Evolutionary conservation across 169 alveolate species (phyloP), one percentile per base, ranked within the genome.

Genomic region (Amoebophrya sp.): DNA sequence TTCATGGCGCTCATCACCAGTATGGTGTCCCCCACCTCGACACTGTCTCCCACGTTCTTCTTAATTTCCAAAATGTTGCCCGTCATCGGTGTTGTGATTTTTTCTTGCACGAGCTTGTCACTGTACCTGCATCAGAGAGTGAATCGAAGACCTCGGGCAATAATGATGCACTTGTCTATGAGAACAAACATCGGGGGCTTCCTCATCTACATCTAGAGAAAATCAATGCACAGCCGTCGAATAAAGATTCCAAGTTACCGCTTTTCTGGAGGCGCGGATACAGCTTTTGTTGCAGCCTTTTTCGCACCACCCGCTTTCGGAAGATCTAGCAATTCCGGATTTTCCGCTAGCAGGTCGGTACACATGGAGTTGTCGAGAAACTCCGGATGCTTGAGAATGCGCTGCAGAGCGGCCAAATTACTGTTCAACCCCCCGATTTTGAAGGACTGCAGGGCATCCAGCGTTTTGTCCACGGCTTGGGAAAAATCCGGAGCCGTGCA

Each of bases 41-140:
- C 90, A 10, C 2, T 23, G 33, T 92, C 89, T 35, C 90, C 90
- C 23, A 32, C 92, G 32, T 77, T 32, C 77, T 77, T 91, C 40
- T 89, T 55, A n/a, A 35, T 18, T n/a, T 40, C 32, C 10, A 92
- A 83, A 2, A 92, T n/a, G n/a, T 66, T 88, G 33, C 93, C 93
- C 32, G 93, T 91, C 93, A 92, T 92, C 23, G 93, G 93, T 3
- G 93, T 38, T 38, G 39, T 89, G 90, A 92, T 55, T 33, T 92
- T 91, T 53, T 92, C 32, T 25, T 7, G 10, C 10, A 66, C 83
- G 39, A 66, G 35, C 29, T 25, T 25, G 32, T 66, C 83, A 25
- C 83, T 66, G 35, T 66, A 66, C 83, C 35, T 66, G 54, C 23
- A 12, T 41, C 12, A n/a, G n/a, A n/a, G n/a, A n/a, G n/a, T n/a